Conservation (phyloP, 306 rosid genomes). For the Quercus mongolica region DNA sequence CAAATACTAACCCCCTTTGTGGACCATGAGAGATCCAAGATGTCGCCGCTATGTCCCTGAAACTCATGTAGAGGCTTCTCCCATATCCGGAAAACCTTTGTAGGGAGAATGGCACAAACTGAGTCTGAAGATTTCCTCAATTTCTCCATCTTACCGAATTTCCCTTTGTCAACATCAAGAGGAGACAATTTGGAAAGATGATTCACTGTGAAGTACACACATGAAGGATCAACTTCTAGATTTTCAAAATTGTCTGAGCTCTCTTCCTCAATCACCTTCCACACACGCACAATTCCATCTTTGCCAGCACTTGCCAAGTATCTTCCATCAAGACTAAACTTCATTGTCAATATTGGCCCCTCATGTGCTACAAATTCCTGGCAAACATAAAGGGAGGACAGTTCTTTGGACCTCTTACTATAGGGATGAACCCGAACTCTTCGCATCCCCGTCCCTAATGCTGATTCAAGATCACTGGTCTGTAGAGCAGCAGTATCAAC, state of each 20-base stretch:
- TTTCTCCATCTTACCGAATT: slow-evolving; percentile 29
- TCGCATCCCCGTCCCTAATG: slow-evolving; percentile 26
- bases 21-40: slow-evolving; percentile 90
- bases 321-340: slow-evolving; percentile 78
- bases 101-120: slow-evolving; percentile 74
- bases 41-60: slow-evolving; percentile 60
- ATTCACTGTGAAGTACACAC: slow-evolving; percentile 61
- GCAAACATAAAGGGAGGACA: slow-evolving; percentile 62
- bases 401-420: slow-evolving; percentile 61
- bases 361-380: slow-evolving; percentile 74
- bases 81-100: slow-evolving; percentile 55
- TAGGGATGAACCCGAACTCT: slow-evolving; percentile 59
- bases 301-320: slow-evolving; percentile 82
- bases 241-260: slow-evolving; percentile 40
- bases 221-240: slow-evolving; percentile 54
- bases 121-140: slow-evolving; percentile 53
- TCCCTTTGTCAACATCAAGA: slow-evolving; percentile 46
- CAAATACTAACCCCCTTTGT: slow-evolving; percentile 60
- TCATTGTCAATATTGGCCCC: slow-evolving; percentile 76
- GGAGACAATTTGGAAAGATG: slow-evolving; percentile 45
- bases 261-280: slow-evolving; percentile 72
- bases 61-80: slow-evolving; percentile 78
- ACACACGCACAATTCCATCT: slow-evolving; percentile 74
- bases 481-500: slow-evolving; percentile 30
- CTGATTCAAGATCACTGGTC: slow-evolving; percentile 28